Evolutionary conservation across 1,284 basidiomycete genomes (phyloP), one percentile per base, ranked within the genome.

Genomic region (Peniophora sp.): DNA sequence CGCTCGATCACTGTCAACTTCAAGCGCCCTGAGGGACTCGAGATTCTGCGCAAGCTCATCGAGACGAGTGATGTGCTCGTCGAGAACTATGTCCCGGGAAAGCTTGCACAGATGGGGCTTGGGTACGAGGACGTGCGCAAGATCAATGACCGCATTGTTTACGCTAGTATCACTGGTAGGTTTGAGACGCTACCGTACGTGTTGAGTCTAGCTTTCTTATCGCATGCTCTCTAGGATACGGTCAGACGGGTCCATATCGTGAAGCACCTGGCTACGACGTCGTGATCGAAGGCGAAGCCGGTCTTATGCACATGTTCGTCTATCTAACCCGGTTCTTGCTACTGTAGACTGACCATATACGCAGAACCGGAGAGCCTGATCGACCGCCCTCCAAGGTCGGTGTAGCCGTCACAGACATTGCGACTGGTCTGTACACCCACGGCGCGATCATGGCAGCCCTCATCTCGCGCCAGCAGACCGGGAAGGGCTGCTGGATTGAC

Each of bases 361-460:
- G n/a, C 53, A 90, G 88, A 61, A 97, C 95, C 9, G 94, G 94
- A 45, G 95, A 97, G 69, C 77, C 85, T 6, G 86, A 90, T 60
- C 83, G 93, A 2, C 79, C 83, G 14, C 95, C 94, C 1, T 89
- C 85, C 64, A 97, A 97, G 69, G 91, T 93, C 27, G 91, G 91
- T 3, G 91, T 95, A 14, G 92, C 93, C 0, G 85, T 86, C 17
- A 95, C 92, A 17, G 94, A 97, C 66, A 79, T 97, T 52, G 89
- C 91, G 20, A 94, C 92, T 5, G 91, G 95, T 0, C 76, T 97
- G n/a, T 97, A 96, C 66, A 84, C 92, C 2, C 92, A 96, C 54
- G 91, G 92, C 0, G 93, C 92, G 2, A 88, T 97, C 55, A 85
- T 98, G 78, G 94, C 95, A 2, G 92, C 86, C 0, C 71, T 98